Evolutionary conservation across 2,329 filamentous ascomycete genomes (phyloP).

Genomic region (Verticillium longisporum): DNA sequence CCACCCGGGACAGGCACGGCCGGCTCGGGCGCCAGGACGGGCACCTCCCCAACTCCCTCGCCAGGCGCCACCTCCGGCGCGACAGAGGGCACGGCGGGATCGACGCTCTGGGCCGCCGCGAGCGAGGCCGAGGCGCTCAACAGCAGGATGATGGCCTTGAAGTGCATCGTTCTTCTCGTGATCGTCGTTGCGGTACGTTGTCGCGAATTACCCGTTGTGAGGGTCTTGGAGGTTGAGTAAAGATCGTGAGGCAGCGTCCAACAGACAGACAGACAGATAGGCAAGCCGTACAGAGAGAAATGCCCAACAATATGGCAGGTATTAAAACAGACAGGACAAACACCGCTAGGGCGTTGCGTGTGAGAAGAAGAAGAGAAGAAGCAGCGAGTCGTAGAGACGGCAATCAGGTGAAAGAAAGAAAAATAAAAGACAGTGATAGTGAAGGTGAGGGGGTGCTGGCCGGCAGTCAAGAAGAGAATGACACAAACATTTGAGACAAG

Average conservation of each 20-base stretch:
- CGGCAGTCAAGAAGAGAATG: conserved; percentile 3
- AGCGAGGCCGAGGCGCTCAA: conserved; percentile 1
- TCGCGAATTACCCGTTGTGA: not conserved
- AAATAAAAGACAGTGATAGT: conserved; percentile 5
- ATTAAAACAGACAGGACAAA: not conserved
- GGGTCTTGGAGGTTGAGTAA: not conserved
- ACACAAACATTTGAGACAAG: conserved; percentile 6
- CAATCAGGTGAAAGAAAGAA: conserved; percentile 1
- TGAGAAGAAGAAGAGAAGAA: too few relatives aligned
- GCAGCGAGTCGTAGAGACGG: too few relatives aligned
- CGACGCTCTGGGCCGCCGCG: not conserved
- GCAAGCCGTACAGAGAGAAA: not conserved
- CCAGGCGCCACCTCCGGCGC: not conserved
- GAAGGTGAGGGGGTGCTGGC: not conserved
- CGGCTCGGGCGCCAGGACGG: not conserved
- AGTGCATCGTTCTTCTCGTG: conserved; percentile 5
- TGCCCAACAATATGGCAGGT: not conserved
- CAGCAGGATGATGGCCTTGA: conserved; percentile 6
- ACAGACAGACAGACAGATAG: not conserved
- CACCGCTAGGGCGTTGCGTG: not conserved
- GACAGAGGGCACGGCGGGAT: not conserved
- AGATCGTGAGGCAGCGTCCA: not conserved
- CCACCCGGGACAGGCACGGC: not conserved
- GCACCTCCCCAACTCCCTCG: not conserved
- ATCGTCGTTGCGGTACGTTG: not conserved